Percentiles rank a stretch among this genome's conserved stretches.
Evolutionary conservation across 2,329 filamentous ascomycete species (phyloP).

Genomic region (Talaromyces sp.): DNA sequence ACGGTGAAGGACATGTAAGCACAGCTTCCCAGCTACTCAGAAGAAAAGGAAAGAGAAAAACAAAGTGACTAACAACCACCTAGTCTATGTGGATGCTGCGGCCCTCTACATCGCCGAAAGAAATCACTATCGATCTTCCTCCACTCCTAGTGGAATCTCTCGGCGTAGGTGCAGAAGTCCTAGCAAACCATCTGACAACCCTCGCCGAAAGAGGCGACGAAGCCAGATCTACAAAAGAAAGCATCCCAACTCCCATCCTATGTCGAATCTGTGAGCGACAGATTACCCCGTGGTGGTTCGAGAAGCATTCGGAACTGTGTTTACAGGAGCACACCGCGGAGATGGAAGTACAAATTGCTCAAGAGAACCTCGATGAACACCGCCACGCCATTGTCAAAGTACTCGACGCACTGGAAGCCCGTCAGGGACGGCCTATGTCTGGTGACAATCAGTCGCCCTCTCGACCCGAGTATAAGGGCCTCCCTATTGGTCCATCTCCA

Average conservation of each 20-base stretch:
- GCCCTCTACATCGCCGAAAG: conserved; percentile 77
- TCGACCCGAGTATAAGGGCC: conserved; percentile 78
- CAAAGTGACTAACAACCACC: conserved; percentile 16
- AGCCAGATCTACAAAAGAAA: conserved; percentile 66
- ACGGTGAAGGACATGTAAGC: conserved; percentile 84
- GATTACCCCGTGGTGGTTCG: conserved; percentile 98
- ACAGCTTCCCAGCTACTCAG: neutral
- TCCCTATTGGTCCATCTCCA: conserved; percentile 72
- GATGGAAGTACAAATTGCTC: conserved; percentile 94
- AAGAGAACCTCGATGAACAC: conserved; percentile 88
- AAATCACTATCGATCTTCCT: conserved; percentile 94
- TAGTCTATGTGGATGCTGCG: conserved; percentile 99
- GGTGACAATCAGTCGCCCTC: conserved; percentile 37
- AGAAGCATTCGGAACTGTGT: conserved; percentile 96
- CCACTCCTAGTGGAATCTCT: conserved; percentile 84
- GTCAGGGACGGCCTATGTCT: conserved; percentile 37
- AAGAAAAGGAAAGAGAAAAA: neutral
- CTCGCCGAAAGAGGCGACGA: conserved; percentile 78
- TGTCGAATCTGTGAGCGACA: conserved; percentile 97
- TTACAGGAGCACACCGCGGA: conserved; percentile 93
- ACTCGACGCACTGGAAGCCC: conserved; percentile 79
- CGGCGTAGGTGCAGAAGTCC: conserved; percentile 87
- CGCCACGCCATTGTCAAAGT: conserved; percentile 93
- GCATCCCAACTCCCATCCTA: conserved; percentile 76
- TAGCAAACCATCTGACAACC: conserved; percentile 87